Percentiles rank a stretch among this genome's conserved stretches.
These are phyloP conservation scores for Ogataea populi-albae DNA, from an alignment of 805 yeast genomes.

Conservation along the genomic window DNA sequence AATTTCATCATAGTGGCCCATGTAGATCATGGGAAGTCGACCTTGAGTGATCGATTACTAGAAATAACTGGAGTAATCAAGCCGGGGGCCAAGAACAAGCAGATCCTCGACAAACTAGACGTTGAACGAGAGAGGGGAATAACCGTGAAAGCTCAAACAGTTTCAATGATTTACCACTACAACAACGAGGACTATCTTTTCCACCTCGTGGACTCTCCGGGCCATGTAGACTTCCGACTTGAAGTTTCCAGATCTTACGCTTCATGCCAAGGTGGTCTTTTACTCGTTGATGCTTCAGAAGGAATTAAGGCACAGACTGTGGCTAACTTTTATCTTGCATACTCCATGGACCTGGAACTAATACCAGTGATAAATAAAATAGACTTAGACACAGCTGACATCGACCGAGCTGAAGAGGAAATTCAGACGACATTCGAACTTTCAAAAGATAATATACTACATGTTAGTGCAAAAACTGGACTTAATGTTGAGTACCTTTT, in stretches of 20 bases:
- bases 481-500: slow-evolving; percentile 71
- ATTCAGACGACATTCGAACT: slow-evolving; percentile 83
- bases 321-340: slow-evolving; percentile 92
- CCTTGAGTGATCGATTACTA: slow-evolving; percentile 81
- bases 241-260: slow-evolving; percentile 95
- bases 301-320: slow-evolving; percentile 98
- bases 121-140: slow-evolving; percentile 96
- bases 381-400: slow-evolving; percentile 85
- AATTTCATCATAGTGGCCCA: slow-evolving; percentile 96
- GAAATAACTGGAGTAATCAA: slow-evolving; percentile 88
- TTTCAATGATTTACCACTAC: slow-evolving; percentile 81
- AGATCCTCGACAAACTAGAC: slow-evolving; percentile 85
- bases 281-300: slow-evolving; percentile 90
- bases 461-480: slow-evolving; percentile 93
- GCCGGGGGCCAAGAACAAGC: slow-evolving; percentile 65
- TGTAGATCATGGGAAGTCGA: slow-evolving; percentile 82
- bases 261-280: slow-evolving; percentile 90
- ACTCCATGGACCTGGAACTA: slow-evolving; percentile 74
- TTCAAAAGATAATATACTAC: slow-evolving; percentile 66
- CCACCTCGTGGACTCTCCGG: slow-evolving; percentile 95
- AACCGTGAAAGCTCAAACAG: slow-evolving; percentile 95
- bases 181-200: slow-evolving; percentile 72
- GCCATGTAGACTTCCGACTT: slow-evolving; percentile 93
- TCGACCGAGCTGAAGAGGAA: slow-evolving; percentile 76
- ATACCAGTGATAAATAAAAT: slow-evolving; percentile 91